Percentiles rank a stretch among this genome's conserved stretches.
phyloP scores from a whole-genome alignment of 108 stramenopile species.

The Nannochloropsis granulata region DNA sequence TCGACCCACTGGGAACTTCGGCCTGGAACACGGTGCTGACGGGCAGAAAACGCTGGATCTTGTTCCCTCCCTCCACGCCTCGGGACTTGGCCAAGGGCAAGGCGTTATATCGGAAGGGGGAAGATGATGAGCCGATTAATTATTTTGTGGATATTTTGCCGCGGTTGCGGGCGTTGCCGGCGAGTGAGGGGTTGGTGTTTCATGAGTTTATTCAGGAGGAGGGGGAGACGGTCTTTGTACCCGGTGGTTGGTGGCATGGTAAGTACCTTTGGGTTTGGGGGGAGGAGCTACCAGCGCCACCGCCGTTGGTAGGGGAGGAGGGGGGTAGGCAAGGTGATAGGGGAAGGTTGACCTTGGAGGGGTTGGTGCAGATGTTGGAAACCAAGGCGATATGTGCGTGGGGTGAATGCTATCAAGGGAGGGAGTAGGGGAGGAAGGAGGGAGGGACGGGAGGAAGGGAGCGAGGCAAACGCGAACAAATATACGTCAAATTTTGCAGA shows the following conservation, averaged over 20 bases:
- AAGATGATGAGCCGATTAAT: conserved; percentile 97
- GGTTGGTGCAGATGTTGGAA: background rate
- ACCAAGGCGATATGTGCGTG: background rate
- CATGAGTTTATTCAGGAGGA: conserved; percentile 87
- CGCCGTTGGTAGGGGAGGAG: background rate
- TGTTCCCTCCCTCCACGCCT: conserved; percentile 76
- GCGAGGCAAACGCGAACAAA: too few species aligned
- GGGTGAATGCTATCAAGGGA: background rate
- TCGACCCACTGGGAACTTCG: conserved; percentile 84
- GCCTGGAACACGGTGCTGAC: conserved; percentile 93
- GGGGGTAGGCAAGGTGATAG: background rate
- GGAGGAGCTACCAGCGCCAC: background rate
- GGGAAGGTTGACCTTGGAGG: background rate
- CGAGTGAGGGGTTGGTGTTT: conserved; percentile 40
- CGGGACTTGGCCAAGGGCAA: conserved; percentile 52
- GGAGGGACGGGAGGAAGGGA: too few species aligned
- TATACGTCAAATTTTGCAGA: too few species aligned
- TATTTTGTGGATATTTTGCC: conserved; percentile 82
- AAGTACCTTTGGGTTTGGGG: background rate
- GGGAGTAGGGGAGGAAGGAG: background rate
- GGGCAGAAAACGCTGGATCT: conserved; percentile 90
- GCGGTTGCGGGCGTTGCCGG: conserved; percentile 54
- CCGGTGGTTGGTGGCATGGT: conserved; percentile 94
- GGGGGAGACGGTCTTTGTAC: conserved; percentile 90
- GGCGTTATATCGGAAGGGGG: conserved; percentile 16